Evolutionary conservation across 129 eudicot genomes (phyloP).

Genomic region (Kitagawia praeruptora): DNA sequence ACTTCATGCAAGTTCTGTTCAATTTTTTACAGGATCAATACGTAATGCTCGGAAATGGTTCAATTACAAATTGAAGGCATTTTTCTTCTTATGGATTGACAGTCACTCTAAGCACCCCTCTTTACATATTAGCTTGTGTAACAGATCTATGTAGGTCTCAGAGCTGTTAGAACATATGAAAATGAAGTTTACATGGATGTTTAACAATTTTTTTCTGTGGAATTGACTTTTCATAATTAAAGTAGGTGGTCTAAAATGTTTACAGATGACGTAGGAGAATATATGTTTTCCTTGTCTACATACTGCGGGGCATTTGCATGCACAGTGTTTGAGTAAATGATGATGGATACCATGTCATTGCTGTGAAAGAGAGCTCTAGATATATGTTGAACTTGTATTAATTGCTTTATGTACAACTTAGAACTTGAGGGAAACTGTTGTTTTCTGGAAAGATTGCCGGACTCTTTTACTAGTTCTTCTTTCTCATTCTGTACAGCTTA

Average conservation of each 20-base stretch:
- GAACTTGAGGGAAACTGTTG: neutral
- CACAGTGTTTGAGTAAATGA: neutral
- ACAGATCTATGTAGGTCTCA: neutral
- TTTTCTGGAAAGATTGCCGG: neutral
- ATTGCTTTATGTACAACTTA: neutral
- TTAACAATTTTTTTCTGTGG: neutral
- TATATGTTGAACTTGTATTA: neutral
- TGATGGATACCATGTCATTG: neutral
- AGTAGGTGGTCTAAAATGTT: neutral
- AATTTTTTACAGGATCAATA: neutral
- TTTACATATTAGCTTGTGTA: neutral
- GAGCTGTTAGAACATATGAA: neutral
- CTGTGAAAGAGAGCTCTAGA: neutral
- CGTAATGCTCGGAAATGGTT: neutral
- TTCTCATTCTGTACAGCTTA: neutral
- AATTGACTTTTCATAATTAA: neutral
- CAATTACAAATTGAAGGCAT: neutral
- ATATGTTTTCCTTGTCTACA: neutral
- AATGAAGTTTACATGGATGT: neutral
- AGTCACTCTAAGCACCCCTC: neutral
- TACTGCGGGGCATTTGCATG: neutral
- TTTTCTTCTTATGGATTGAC: neutral
- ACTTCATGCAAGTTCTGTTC: neutral
- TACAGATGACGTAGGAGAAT: neutral
- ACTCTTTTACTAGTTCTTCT: neutral